phyloP scores from a whole-genome alignment of 441 rosid genomes.

The Syzygium syzygioides region DNA sequence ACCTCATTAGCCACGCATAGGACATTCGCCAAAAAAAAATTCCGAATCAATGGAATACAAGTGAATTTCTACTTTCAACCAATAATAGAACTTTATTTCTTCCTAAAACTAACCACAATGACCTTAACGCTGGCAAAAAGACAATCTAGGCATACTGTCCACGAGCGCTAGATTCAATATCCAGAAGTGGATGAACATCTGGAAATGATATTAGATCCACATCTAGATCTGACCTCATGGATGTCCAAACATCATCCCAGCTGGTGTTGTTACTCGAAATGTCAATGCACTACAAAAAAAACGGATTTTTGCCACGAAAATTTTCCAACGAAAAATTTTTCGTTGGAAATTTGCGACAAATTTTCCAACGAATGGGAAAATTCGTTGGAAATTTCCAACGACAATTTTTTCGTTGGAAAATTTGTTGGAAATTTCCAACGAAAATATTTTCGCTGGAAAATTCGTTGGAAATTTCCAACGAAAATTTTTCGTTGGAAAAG shows the following conservation, averaged over 20 bases:
- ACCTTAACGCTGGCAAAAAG: not conserved
- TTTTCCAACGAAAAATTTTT: too few species aligned
- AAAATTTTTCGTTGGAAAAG: too few species aligned
- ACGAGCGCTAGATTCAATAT: not conserved
- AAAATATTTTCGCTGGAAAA: too few species aligned
- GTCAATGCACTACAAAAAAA: too few species aligned
- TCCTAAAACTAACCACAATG: not conserved
- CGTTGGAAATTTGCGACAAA: too few species aligned
- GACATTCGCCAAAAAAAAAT: not conserved
- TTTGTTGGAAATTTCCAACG: too few species aligned
- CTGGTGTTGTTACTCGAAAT: not conserved
- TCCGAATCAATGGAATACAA: not conserved
- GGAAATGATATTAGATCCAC: not conserved
- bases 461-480: too few species aligned
- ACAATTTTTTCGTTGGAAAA: too few species aligned
- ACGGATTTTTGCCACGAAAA: too few species aligned
- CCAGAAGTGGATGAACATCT: not conserved
- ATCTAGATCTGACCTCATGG: not conserved
- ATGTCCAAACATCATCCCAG: not conserved
- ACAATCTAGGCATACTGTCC: not conserved
- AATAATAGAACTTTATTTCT: not conserved
- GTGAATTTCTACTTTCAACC: not conserved
- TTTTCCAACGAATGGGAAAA: too few species aligned
- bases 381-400: too few species aligned
- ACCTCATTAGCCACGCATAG: not conserved